Evolutionary conservation across 2,329 filamentous ascomycete genomes (phyloP).

Genomic region (Sporothrix globosa): DNA sequence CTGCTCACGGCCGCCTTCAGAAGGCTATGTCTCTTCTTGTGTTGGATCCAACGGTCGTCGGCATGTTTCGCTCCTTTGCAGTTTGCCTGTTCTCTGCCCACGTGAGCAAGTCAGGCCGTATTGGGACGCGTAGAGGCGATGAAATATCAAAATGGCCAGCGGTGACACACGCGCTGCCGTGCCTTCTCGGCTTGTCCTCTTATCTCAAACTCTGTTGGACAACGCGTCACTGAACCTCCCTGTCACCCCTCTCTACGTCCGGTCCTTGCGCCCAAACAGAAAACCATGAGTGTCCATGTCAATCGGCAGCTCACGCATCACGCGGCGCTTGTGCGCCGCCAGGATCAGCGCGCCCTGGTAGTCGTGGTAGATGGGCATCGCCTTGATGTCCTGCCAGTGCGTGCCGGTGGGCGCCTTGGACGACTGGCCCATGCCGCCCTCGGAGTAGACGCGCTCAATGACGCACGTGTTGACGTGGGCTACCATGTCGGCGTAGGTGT

Average conservation of each 20-base stretch:
- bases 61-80: no score
- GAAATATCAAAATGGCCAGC: no score
- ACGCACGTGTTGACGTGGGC: conserved; percentile 32
- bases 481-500: conserved; percentile 31
- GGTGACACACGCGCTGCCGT: no score
- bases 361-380: conserved; percentile 33
- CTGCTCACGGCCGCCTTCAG: no score
- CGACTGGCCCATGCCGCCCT: conserved; percentile 17
- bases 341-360: conserved; percentile 31
- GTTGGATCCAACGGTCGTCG: no score
- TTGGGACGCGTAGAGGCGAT: no score
- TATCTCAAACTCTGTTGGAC: not conserved
- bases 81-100: no score
- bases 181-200: not conserved
- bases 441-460: conserved; percentile 30
- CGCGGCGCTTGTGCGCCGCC: conserved; percentile 23
- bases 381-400: conserved; percentile 24
- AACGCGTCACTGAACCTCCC: no score
- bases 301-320: conserved; percentile 27
- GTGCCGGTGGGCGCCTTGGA: not conserved
- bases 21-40: no score
- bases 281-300: conserved; percentile 25
- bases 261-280: not conserved
- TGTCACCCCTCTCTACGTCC: no score
- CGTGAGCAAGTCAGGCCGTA: no score